phyloP scores from a whole-genome alignment of 768 basidiomycete genomes.

The Fomitopsis pulvina region DNA sequence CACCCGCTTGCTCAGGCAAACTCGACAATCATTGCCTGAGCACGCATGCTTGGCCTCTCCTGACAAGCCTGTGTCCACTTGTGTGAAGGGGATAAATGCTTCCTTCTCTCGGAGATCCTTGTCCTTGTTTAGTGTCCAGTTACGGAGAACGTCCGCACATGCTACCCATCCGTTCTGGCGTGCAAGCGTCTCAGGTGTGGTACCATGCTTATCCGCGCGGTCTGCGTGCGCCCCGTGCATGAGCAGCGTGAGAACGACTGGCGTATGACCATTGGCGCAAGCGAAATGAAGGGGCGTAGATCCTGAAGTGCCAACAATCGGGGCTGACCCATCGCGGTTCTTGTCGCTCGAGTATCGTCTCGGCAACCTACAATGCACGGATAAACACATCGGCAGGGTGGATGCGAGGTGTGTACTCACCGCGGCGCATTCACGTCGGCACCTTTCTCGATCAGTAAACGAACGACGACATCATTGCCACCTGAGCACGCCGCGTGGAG shows the following conservation, averaged over 20 bases:
- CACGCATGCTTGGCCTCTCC: neutral
- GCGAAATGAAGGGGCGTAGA: slow-evolving; percentile 96
- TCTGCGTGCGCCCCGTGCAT: slow-evolving; percentile 78
- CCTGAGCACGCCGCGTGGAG: slow-evolving; percentile 92
- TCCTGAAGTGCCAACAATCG: slow-evolving; percentile 78
- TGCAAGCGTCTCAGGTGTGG: slow-evolving; percentile 82
- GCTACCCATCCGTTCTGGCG: slow-evolving; percentile 73
- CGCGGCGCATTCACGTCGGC: slow-evolving; percentile 98
- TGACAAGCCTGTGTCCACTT: neutral
- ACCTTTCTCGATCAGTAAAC: slow-evolving; percentile 83
- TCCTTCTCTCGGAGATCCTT: slow-evolving; percentile 48
- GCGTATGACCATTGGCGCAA: slow-evolving; percentile 86
- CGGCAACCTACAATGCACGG: slow-evolving; percentile 43
- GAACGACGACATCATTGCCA: slow-evolving; percentile 83
- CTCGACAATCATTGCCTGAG: slow-evolving; percentile 6
- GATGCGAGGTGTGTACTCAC: slow-evolving; percentile 33
- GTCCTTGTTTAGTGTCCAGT: slow-evolving; percentile 60
- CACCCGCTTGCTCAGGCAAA: slow-evolving; percentile 32
- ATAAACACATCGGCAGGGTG: neutral
- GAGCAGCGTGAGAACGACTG: slow-evolving; percentile 73
- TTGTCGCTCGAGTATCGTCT: slow-evolving; percentile 69
- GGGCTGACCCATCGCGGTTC: slow-evolving; percentile 55
- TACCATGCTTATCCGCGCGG: slow-evolving; percentile 84
- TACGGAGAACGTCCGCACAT: slow-evolving; percentile 65
- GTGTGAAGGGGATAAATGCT: slow-evolving; percentile 1